These are phyloP conservation scores for Jasminum sambac DNA, from an alignment of 257 asterid species.

Conservation along the genomic window DNA sequence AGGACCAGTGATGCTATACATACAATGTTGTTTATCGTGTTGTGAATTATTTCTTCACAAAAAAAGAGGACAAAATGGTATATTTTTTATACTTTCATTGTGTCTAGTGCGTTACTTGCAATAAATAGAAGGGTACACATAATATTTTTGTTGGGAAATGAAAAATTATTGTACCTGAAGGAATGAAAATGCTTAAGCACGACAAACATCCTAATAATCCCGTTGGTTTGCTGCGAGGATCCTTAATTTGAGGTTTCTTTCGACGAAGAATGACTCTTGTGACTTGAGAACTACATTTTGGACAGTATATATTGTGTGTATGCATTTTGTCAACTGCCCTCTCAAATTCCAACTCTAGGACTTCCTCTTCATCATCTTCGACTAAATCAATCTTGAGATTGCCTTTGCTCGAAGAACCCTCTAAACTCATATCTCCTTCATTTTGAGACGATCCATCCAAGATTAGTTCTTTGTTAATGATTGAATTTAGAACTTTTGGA, in stretches of 20 bases:
- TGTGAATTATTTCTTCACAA: no score
- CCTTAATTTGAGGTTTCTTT: constrained; percentile 19
- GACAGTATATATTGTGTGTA: constrained; percentile 59
- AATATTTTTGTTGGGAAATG: neutral
- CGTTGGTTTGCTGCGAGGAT: neutral
- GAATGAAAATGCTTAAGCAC: constrained; percentile 58
- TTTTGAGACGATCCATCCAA: neutral
- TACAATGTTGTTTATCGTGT: no score
- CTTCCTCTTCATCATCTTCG: constrained; percentile 52
- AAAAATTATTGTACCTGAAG: constrained; percentile 36
- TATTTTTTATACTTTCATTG: no score
- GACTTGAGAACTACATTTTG: constrained; percentile 51
- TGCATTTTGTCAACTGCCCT: constrained; percentile 49
- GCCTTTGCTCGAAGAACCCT: constrained; percentile 13
- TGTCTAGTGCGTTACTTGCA: no score
- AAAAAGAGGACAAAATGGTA: no score
- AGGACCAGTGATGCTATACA: no score
- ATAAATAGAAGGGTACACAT: no score
- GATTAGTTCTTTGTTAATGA: constrained; percentile 21
- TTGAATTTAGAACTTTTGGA: constrained; percentile 24
- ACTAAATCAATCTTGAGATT: constrained; percentile 14
- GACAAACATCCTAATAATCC: constrained; percentile 56
- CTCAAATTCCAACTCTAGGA: constrained; percentile 58
- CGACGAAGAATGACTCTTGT: constrained; percentile 65
- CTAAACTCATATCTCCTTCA: constrained; percentile 5